A percentile compares a stretch with the other conserved stretches of the same genome.
Conservation (phyloP, 2,329 filamentous ascomycete species). For the Beauveria sp. region DNA sequence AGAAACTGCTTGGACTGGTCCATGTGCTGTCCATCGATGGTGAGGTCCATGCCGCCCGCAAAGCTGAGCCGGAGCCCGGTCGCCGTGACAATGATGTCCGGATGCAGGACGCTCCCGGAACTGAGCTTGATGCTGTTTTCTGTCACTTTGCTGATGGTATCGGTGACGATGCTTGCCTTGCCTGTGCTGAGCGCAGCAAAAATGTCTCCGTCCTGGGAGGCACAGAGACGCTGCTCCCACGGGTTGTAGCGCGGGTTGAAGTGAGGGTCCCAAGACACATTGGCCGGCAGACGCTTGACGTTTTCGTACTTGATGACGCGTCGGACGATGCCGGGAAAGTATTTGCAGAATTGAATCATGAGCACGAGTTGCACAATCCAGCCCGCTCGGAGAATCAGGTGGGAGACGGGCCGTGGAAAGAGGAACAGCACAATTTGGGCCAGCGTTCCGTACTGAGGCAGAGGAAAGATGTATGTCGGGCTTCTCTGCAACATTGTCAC, state of each 20-base stretch:
- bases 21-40: conserved; percentile 41
- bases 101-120: conserved; percentile 36
- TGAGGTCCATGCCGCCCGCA: conserved; percentile 42
- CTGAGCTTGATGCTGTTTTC: conserved; percentile 34
- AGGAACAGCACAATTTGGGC: conserved; percentile 28
- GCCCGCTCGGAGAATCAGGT: conserved; percentile 37
- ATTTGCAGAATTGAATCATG: conserved; percentile 38
- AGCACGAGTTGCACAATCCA: conserved; percentile 37
- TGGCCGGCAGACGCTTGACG: conserved; percentile 37
- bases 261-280: conserved; percentile 43
- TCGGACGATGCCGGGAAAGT: conserved; percentile 38
- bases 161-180: conserved; percentile 36
- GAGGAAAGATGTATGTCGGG: conserved; percentile 51
- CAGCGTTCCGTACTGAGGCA: conserved; percentile 36
- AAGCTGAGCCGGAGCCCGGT: conserved; percentile 53
- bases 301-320: conserved; percentile 35
- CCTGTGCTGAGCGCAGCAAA: conserved; percentile 31
- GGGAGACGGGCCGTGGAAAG: conserved; percentile 35
- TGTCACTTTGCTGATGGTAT: conserved; percentile 37
- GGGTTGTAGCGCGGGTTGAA: conserved; percentile 49
- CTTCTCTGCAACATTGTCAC: conserved; percentile 66
- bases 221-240: conserved; percentile 63
- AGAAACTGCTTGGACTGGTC: conserved; percentile 37
- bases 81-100: conserved; percentile 58
- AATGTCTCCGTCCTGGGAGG: conserved; percentile 41